Evolutionary conservation across 495 filamentous ascomycete genomes (phyloP).

Genomic region (Cercophora sp.): DNA sequence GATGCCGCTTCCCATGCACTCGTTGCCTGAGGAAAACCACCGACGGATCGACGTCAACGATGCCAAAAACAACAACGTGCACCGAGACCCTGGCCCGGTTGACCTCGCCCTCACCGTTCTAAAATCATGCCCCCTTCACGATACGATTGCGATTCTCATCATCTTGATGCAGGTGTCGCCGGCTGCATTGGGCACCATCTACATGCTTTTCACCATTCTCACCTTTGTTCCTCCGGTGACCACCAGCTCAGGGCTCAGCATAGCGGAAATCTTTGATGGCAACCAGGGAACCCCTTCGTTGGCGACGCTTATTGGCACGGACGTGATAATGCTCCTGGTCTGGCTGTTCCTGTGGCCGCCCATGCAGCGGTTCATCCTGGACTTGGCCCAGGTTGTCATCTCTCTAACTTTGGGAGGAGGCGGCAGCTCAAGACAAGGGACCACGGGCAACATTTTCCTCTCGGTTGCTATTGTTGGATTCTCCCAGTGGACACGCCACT

Average conservation of each 20-base stretch:
- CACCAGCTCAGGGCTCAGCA: slow-evolving; percentile 48
- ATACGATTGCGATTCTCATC: slow-evolving; percentile 97
- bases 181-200: slow-evolving; percentile 82
- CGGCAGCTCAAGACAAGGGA: slow-evolving; percentile 67
- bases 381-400: slow-evolving; percentile 94
- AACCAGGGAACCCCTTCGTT: slow-evolving; percentile 64
- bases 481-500: slow-evolving; percentile 58
- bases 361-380: slow-evolving; percentile 81
- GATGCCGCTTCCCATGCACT: slow-evolving; percentile 30
- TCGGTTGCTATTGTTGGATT: slow-evolving; percentile 80
- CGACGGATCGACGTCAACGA: slow-evolving; percentile 62
- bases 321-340: slow-evolving; percentile 71
- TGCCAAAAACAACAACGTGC: slow-evolving; percentile 62
- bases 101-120: slow-evolving; percentile 80
- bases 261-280: slow-evolving; percentile 51
- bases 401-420: slow-evolving; percentile 89
- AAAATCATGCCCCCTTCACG: slow-evolving; percentile 82
- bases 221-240: slow-evolving; percentile 83
- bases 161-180: slow-evolving; percentile 95
- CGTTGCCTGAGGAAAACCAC: slow-evolving; percentile 45
- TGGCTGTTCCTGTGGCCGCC: slow-evolving; percentile 91
- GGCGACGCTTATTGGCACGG: slow-evolving; percentile 75
- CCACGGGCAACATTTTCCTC: slow-evolving; percentile 68
- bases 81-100: slow-evolving; percentile 60
- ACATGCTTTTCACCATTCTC: slow-evolving; percentile 87